A percentile compares a stretch with the other conserved stretches of the same genome.
These are phyloP conservation scores for Cercospora citrullina DNA, from an alignment of 2,329 filamentous ascomycete genomes.

Conservation along the genomic window DNA sequence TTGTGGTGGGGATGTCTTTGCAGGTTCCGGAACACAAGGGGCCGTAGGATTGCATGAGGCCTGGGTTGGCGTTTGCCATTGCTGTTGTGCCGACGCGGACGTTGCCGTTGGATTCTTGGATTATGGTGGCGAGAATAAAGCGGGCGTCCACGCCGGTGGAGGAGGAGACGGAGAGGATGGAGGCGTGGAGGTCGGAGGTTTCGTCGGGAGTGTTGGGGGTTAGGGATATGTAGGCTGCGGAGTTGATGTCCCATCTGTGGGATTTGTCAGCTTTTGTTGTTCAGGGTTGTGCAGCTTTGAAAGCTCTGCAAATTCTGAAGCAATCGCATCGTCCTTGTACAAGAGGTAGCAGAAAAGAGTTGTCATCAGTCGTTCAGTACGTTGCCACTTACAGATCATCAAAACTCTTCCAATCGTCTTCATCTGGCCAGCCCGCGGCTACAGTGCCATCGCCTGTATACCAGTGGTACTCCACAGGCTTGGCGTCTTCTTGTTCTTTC, in stretches of 20 bases:
- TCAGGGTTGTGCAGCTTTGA: too few relatives aligned
- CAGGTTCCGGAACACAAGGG: constrained; percentile 36
- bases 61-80: constrained; percentile 46
- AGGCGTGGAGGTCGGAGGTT: constrained; percentile 41
- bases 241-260: constrained; percentile 4
- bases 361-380: too few relatives aligned
- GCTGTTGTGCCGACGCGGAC: constrained; percentile 46
- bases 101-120: constrained; percentile 50
- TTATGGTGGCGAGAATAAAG: constrained; percentile 45
- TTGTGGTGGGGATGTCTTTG: constrained; percentile 31
- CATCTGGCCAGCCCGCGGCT: constrained; percentile 12
- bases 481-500: not conserved
- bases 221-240: not conserved
- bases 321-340: too few relatives aligned
- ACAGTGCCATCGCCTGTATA: constrained; percentile 13
- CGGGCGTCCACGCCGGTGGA: constrained; percentile 41
- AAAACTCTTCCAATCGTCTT: constrained; percentile 8
- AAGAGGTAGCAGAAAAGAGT: too few relatives aligned
- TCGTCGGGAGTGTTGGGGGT: constrained; percentile 42
- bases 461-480: not conserved
- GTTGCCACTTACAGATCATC: not conserved
- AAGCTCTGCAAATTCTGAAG: too few relatives aligned
- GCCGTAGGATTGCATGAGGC: constrained; percentile 48
- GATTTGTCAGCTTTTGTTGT: too few relatives aligned
- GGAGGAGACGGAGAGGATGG: constrained; percentile 37